Conservation (phyloP, 2,329 filamentous ascomycete species). For the Cladosporium velox region DNA sequence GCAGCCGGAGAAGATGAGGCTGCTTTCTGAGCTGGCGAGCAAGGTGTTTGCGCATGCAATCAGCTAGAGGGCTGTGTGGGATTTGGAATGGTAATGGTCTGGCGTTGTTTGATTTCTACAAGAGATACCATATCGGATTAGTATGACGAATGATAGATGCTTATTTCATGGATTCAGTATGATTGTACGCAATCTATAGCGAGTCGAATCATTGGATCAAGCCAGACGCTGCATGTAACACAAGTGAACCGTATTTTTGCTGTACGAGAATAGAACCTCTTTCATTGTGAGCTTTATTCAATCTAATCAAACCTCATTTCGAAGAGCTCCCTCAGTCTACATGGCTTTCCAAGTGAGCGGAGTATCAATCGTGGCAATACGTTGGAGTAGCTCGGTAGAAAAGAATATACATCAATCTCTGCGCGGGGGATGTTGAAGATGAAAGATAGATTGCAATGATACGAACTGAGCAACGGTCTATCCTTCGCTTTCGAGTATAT, state of each 20-base stretch:
- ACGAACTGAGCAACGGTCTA: background rate
- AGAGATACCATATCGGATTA: constrained; percentile 16
- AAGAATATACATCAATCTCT: background rate
- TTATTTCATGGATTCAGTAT: background rate
- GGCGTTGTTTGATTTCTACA: background rate
- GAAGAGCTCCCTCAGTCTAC: too few relatives aligned
- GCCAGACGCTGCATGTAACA: background rate
- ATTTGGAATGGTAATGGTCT: background rate
- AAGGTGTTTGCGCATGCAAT: constrained; percentile 84
- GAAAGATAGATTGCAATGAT: too few relatives aligned
- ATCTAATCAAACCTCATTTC: too few relatives aligned
- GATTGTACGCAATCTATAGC: background rate
- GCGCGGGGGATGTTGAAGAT: too few relatives aligned
- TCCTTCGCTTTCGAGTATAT: background rate
- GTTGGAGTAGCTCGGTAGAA: too few relatives aligned
- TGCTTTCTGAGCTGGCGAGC: constrained; percentile 80
- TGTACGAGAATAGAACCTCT: background rate
- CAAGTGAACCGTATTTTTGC: too few relatives aligned
- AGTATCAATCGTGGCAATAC: too few relatives aligned
- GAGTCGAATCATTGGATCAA: background rate
- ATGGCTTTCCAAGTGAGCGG: too few relatives aligned
- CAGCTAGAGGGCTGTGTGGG: constrained; percentile 45
- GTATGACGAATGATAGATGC: background rate
- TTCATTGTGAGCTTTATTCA: background rate
- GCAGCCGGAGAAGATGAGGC: constrained; percentile 73